A percentile compares a stretch with the other conserved stretches of the same genome.
phyloP scores from a whole-genome alignment of 2,329 filamentous ascomycete genomes.

The Monosporascus sp. region DNA sequence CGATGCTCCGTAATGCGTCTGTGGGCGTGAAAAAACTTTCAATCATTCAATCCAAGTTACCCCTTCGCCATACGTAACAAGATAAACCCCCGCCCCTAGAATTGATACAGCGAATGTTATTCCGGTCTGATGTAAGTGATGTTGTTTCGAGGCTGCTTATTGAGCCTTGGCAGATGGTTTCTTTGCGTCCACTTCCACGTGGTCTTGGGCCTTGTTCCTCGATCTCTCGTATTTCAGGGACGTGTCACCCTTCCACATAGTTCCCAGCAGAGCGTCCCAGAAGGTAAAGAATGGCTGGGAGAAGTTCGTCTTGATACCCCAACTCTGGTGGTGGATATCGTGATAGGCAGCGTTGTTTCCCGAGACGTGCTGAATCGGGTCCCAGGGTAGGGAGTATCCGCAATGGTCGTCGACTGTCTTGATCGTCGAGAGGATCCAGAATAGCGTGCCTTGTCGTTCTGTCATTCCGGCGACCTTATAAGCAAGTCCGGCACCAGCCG shows the following conservation, averaged over 20 bases:
- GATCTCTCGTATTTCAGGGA: constrained; percentile 37
- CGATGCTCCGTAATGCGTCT: neutral
- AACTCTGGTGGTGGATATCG: constrained; percentile 97
- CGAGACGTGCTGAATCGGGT: constrained; percentile 85
- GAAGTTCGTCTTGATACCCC: constrained; percentile 97
- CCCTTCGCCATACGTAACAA: neutral
- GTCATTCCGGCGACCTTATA: constrained; percentile 81
- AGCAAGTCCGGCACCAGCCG: constrained; percentile 75
- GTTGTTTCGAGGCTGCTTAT: constrained; percentile 3
- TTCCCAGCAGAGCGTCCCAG: constrained; percentile 81
- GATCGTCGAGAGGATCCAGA: constrained; percentile 84
- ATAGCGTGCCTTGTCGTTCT: constrained; percentile 79
- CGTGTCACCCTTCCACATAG: constrained; percentile 70
- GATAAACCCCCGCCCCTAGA: neutral
- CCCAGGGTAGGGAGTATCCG: constrained; percentile 92
- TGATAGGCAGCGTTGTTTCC: constrained; percentile 96
- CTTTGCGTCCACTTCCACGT: constrained; percentile 43
- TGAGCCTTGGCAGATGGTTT: constrained; percentile 23
- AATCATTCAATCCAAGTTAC: neutral
- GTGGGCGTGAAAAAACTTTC: neutral
- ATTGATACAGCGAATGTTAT: constrained; percentile 1
- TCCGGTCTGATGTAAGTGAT: neutral
- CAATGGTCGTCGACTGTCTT: constrained; percentile 99
- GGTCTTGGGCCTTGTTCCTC: constrained; percentile 35
- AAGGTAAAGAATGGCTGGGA: constrained; percentile 92